Percentiles rank a stretch among this genome's conserved stretches.
phyloP scores from a whole-genome alignment of 495 filamentous ascomycete species.

The Oleoguttula mirabilis region DNA sequence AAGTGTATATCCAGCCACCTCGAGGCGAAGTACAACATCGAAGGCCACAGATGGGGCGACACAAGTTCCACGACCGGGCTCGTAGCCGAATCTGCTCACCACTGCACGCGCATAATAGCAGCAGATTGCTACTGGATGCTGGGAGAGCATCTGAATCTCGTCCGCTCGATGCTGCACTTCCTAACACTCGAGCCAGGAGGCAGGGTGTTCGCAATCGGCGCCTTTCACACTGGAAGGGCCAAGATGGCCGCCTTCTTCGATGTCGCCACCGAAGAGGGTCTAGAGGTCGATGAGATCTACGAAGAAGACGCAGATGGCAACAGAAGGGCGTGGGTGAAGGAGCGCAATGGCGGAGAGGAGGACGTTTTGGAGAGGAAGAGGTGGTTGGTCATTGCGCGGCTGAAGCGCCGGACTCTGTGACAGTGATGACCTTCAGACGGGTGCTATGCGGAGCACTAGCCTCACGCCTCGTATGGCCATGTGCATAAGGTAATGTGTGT shows the following conservation, averaged over 20 bases:
- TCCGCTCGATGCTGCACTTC: conserved; percentile 58
- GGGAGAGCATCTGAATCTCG: conserved; percentile 61
- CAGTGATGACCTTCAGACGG: too few species aligned
- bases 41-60: conserved; percentile 60
- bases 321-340: conserved; percentile 50
- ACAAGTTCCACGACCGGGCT: too few species aligned
- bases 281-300: conserved; percentile 58
- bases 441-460: too few species aligned
- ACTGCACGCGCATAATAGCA: conserved; percentile 58
- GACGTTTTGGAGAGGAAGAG: conserved; percentile 53
- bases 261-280: conserved; percentile 38
- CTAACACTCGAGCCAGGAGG: conserved; percentile 40
- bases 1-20: conserved; percentile 36
- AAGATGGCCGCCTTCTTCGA: conserved; percentile 65
- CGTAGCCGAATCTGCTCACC: too few species aligned
- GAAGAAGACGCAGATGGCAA: conserved; percentile 60
- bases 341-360: conserved; percentile 48
- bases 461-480: too few species aligned
- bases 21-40: conserved; percentile 32
- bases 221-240: conserved; percentile 72
- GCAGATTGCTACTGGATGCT: conserved; percentile 86
- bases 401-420: conserved; percentile 39
- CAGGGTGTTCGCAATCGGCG: conserved; percentile 55
- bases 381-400: conserved; percentile 64
- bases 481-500: too few species aligned